Percentiles rank a stretch among this genome's conserved stretches.
Evolutionary conservation across 371 early-diverging fungal species (phyloP).

Genomic region (Mucor sp.): DNA sequence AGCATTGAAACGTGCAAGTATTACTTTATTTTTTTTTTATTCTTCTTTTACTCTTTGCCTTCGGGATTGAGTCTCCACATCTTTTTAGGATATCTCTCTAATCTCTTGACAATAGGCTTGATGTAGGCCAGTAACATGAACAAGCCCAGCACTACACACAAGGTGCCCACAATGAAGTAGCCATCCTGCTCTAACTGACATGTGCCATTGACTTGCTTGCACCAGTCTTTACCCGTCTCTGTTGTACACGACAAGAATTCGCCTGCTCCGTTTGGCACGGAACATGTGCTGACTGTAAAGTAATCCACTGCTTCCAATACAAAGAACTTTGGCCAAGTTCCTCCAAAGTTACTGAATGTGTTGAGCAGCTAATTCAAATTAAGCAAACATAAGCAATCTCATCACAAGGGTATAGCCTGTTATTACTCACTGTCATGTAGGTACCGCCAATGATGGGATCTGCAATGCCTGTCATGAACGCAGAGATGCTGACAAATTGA

Average conservation of each 20-base stretch:
- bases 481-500: slow-evolving; percentile 94
- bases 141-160: slow-evolving; percentile 70
- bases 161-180: slow-evolving; percentile 78
- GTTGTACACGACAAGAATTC: slow-evolving; percentile 61
- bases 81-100: slow-evolving; percentile 62
- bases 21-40: background rate
- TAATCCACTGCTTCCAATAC: slow-evolving; percentile 93
- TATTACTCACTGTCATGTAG: slow-evolving; percentile 86
- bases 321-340: slow-evolving; percentile 97
- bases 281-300: slow-evolving; percentile 77
- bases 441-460: slow-evolving; percentile 98
- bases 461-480: slow-evolving; percentile 92
- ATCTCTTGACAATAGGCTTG: slow-evolving; percentile 62
- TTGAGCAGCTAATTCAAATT: slow-evolving; percentile 70
- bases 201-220: slow-evolving; percentile 67
- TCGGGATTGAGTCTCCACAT: slow-evolving; percentile 40
- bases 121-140: slow-evolving; percentile 64
- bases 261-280: slow-evolving; percentile 31
- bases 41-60: background rate
- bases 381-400: background rate
- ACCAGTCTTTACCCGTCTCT: slow-evolving; percentile 64
- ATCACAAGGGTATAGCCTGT: background rate
- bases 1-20: background rate
- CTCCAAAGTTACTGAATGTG: slow-evolving; percentile 96
- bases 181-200: slow-evolving; percentile 80